Percentiles rank a stretch among this genome's conserved stretches.
phyloP scores from a whole-genome alignment of 257 asterid genomes.

The Datura wrightii region DNA sequence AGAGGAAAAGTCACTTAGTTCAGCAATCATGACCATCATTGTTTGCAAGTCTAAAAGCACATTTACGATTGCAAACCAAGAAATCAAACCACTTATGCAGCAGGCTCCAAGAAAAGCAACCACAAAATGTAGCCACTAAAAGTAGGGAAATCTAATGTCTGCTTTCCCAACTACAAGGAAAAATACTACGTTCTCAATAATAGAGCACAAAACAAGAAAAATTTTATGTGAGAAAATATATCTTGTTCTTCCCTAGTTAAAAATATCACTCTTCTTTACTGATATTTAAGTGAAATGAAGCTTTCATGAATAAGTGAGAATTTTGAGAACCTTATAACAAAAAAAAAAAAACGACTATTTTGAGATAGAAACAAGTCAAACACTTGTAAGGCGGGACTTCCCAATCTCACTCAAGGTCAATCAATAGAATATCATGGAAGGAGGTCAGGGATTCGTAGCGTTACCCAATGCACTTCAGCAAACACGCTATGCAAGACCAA shows the following conservation, averaged over 20 bases:
- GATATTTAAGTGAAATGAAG: not conserved
- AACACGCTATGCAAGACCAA: not conserved
- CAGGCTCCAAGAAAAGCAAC: slow-evolving; percentile 3
- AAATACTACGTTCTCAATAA: not conserved
- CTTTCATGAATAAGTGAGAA: not conserved
- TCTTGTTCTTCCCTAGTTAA: no score
- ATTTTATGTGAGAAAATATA: not conserved
- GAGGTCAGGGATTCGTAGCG: no score
- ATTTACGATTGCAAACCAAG: slow-evolving; percentile 9
- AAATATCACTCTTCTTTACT: no score
- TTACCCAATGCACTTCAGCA: not conserved
- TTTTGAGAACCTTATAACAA: no score
- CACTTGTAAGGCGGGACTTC: not conserved
- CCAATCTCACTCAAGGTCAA: not conserved
- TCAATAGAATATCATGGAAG: not conserved
- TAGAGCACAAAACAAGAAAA: not conserved
- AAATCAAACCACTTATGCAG: not conserved
- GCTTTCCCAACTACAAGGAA: not conserved
- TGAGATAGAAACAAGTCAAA: not conserved
- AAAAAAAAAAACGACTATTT: no score
- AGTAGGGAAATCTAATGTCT: not conserved
- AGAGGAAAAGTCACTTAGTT: slow-evolving; percentile 36
- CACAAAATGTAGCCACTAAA: not conserved
- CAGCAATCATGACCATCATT: slow-evolving; percentile 28
- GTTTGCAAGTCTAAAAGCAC: slow-evolving; percentile 19